These are phyloP conservation scores for Pogostemon cablin DNA, from an alignment of 257 asterid species.

Conservation along the genomic window DNA sequence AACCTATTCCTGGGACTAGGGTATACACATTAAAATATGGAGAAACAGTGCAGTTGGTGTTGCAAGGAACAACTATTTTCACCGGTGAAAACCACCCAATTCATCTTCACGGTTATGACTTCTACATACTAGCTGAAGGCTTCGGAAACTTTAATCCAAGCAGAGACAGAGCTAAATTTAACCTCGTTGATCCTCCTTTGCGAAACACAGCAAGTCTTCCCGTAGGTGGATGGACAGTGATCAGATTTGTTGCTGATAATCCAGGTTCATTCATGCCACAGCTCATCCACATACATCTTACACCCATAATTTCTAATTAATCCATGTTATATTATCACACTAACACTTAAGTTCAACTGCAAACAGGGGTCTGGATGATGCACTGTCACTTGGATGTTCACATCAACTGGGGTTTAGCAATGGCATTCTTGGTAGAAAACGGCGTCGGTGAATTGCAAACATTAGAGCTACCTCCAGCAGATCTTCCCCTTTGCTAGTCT, in stretches of 20 bases:
- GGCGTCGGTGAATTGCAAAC: constrained; percentile 60
- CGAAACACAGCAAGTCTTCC: constrained; percentile 88
- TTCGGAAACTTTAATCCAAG: constrained; percentile 76
- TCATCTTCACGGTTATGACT: constrained; percentile 89
- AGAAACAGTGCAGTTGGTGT: constrained; percentile 70
- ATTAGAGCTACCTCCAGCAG: constrained; percentile 65
- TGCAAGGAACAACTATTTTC: constrained; percentile 78
- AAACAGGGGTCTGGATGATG: constrained; percentile 80
- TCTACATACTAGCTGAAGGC: constrained; percentile 78
- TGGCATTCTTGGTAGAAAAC: constrained; percentile 70
- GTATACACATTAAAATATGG: constrained; percentile 62
- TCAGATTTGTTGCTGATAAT: constrained; percentile 87
- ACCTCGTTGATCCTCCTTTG: constrained; percentile 78
- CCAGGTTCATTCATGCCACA: constrained; percentile 53
- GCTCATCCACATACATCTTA: background rate
- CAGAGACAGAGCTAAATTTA: constrained; percentile 64
- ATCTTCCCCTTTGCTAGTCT: constrained; percentile 63
- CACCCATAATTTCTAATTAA: background rate
- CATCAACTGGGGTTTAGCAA: constrained; percentile 79
- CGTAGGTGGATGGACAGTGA: constrained; percentile 83
- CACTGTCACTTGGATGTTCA: constrained; percentile 94
- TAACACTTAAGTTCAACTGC: constrained; percentile 23
- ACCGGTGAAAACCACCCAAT: constrained; percentile 85
- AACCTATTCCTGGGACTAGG: constrained; percentile 59
- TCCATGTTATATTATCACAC: background rate